These are phyloP conservation scores for Ballota nigra DNA, from an alignment of 257 asterid genomes.

Conservation along the genomic window DNA sequence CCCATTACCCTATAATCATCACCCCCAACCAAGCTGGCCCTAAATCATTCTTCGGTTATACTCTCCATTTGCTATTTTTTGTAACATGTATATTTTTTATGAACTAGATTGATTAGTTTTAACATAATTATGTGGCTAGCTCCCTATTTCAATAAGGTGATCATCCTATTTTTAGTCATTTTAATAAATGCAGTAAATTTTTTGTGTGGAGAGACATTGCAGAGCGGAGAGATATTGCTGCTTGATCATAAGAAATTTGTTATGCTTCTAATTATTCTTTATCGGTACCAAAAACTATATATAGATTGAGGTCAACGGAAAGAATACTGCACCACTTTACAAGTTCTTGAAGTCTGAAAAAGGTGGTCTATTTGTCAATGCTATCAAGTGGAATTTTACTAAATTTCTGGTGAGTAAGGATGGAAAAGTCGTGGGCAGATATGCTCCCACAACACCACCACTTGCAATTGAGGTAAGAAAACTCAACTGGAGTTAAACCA, in stretches of 20 bases:
- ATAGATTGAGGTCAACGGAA: conserved; percentile 87
- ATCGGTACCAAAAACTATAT: too few relatives aligned
- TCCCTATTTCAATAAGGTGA: not conserved
- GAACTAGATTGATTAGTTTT: not conserved
- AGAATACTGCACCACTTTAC: conserved; percentile 66
- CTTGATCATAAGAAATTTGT: not conserved
- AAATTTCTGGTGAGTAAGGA: conserved; percentile 73
- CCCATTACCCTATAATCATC: too few relatives aligned
- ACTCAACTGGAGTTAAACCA: not conserved
- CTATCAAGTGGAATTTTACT: conserved; percentile 88
- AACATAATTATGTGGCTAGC: not conserved
- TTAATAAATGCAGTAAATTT: not conserved
- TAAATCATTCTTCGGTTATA: not conserved
- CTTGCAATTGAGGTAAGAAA: conserved; percentile 64
- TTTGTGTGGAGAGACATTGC: not conserved
- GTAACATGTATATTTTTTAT: not conserved
- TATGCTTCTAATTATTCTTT: not conserved
- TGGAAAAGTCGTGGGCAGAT: conserved; percentile 75
- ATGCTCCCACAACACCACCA: conserved; percentile 69
- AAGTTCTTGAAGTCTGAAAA: conserved; percentile 74
- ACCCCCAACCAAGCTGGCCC: too few relatives aligned
- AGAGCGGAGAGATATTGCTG: not conserved
- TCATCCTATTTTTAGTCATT: not conserved
- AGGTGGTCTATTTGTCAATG: conserved; percentile 56
- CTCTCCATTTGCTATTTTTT: not conserved